phyloP scores from a whole-genome alignment of 176 grass and related monocot genomes.

The Microstegium vimineum region DNA sequence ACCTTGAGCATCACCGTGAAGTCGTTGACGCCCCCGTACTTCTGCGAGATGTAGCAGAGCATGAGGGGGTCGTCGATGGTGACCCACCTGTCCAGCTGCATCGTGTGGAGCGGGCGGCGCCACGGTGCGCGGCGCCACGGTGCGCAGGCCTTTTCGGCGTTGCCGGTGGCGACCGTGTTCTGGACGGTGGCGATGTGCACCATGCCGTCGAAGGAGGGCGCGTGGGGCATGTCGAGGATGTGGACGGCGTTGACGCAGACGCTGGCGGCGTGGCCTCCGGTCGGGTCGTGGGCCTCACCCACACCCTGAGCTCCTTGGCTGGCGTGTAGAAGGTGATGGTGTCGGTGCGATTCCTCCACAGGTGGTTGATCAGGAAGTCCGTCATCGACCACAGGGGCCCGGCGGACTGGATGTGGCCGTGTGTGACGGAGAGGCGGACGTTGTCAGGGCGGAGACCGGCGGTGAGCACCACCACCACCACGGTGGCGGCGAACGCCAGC shows the following conservation, averaged over 20 bases:
- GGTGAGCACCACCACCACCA: neutral
- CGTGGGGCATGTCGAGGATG: neutral
- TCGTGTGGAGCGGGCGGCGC: no score
- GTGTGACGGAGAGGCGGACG: neutral
- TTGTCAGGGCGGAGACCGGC: neutral
- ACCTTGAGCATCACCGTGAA: neutral
- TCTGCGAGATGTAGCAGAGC: neutral
- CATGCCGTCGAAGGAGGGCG: neutral
- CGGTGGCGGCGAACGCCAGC: neutral
- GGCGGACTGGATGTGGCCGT: no score
- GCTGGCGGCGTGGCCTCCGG: neutral
- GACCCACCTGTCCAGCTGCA: neutral
- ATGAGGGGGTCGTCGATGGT: neutral
- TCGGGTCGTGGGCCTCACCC: no score
- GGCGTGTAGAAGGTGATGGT: no score
- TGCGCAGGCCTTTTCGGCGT: neutral
- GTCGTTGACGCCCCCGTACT: neutral
- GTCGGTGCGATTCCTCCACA: no score
- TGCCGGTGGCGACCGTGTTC: neutral
- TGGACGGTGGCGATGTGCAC: no score
- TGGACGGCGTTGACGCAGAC: neutral
- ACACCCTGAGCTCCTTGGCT: no score
- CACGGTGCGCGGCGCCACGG: neutral
- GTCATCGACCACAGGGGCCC: no score
- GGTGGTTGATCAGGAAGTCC: accelerated